Evolutionary conservation across 345 rosid species (phyloP).

Genomic region (Populus tremula): DNA sequence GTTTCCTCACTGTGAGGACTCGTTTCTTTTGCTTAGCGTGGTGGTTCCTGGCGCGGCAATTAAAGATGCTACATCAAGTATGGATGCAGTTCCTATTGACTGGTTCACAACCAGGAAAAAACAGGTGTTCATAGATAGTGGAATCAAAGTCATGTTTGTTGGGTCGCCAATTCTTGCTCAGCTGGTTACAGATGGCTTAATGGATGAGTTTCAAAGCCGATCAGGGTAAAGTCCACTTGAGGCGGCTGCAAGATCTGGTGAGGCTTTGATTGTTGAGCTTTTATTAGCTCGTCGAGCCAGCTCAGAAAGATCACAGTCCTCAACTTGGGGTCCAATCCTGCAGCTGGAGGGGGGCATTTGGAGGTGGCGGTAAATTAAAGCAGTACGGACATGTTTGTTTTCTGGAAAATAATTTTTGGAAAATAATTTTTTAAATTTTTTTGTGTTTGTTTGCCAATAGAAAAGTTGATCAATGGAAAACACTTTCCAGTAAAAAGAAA

Average conservation of each 20-base stretch:
- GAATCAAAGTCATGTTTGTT: constrained; percentile 52
- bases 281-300: constrained; percentile 47
- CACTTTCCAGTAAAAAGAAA: too few species aligned
- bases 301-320: constrained; percentile 40
- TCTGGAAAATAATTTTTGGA: too few species aligned
- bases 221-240: constrained; percentile 48
- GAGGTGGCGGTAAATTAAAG: constrained; percentile 19
- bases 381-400: too few species aligned
- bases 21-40: constrained; percentile 55
- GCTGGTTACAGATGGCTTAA: constrained; percentile 44
- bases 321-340: constrained; percentile 52
- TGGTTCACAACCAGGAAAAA: constrained; percentile 64
- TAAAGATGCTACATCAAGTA: constrained; percentile 34
- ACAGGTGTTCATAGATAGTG: constrained; percentile 61
- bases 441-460: too few species aligned
- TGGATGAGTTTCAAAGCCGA: constrained; percentile 44
- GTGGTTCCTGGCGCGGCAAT: constrained; percentile 59
- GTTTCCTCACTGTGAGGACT: constrained; percentile 42
- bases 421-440: too few species aligned
- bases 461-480: too few species aligned
- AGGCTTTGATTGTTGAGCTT: constrained; percentile 55
- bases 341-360: constrained; percentile 40
- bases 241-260: constrained; percentile 49
- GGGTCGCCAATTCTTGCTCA: constrained; percentile 50
- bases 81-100: constrained; percentile 49